These are phyloP conservation scores for Syzygium syzygioides DNA, from an alignment of 441 rosid genomes.

Conservation along the genomic window DNA sequence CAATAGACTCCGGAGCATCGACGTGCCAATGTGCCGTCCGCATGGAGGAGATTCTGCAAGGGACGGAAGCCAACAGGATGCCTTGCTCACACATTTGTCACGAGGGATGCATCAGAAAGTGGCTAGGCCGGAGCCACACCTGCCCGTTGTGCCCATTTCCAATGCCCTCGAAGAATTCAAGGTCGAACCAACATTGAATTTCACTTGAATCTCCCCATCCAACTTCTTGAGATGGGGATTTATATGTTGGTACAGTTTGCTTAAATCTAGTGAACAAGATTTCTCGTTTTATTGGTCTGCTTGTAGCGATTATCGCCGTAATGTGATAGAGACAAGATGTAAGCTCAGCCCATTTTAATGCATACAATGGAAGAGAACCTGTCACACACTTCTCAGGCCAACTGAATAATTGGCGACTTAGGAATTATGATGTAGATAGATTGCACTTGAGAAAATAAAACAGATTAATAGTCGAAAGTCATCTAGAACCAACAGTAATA, in stretches of 20 bases:
- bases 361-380: background rate
- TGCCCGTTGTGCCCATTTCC: accelerated
- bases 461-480: background rate
- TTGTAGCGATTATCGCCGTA: background rate
- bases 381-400: background rate
- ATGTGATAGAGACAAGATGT: background rate
- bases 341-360: background rate
- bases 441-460: background rate
- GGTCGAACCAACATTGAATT: background rate
- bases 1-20: background rate
- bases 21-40: background rate
- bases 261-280: background rate
- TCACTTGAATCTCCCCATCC: background rate
- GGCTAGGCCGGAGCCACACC: background rate
- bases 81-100: background rate
- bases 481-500: background rate
- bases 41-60: background rate
- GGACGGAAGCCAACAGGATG: background rate
- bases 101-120: background rate
- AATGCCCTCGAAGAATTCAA: background rate
- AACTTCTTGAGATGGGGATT: background rate
- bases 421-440: background rate
- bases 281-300: background rate
- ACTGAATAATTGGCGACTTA: background rate
- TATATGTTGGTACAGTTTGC: background rate